These are phyloP conservation scores for Gossypium longicalyx DNA, from an alignment of 345 rosid genomes.

Conservation along the genomic window DNA sequence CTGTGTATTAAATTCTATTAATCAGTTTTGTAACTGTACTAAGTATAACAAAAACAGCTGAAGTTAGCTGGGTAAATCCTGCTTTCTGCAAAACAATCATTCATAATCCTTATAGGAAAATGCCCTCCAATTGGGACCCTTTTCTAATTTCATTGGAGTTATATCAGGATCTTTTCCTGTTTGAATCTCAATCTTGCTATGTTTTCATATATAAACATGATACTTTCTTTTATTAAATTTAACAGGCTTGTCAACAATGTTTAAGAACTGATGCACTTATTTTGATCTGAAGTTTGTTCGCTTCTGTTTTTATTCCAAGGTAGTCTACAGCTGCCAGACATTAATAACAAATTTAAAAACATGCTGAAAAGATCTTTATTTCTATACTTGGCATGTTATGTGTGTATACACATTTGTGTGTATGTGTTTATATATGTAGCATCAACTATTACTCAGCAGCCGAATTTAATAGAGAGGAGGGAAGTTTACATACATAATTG, in stretches of 20 bases:
- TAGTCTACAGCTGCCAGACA: constrained; percentile 13
- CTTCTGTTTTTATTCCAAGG: constrained; percentile 16
- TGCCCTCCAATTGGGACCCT: constrained; percentile 12
- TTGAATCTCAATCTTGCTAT: neutral
- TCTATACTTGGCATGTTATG: constrained; percentile 10
- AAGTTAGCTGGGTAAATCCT: constrained; percentile 1
- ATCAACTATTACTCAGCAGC: constrained; percentile 19
- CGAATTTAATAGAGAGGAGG: neutral
- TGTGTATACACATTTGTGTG: too few species aligned
- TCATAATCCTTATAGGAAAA: constrained; percentile 20
- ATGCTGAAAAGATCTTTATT: constrained; percentile 8
- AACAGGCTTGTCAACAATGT: constrained; percentile 19
- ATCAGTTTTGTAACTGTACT: constrained; percentile 10
- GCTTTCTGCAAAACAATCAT: constrained; percentile 17
- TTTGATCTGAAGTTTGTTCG: constrained; percentile 10
- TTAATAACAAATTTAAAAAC: constrained; percentile 1
- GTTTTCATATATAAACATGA: neutral
- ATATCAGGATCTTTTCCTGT: constrained; percentile 8
- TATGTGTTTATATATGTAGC: neutral
- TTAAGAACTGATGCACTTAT: constrained; percentile 1
- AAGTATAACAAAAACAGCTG: neutral
- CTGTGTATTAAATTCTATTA: neutral
- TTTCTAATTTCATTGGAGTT: neutral
- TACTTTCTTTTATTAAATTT: constrained; percentile 11
- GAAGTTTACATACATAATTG: neutral